Evolutionary conservation across 2,329 filamentous ascomycete genomes (phyloP), one percentile per base, ranked within the genome.

Genomic region (Graphilbum ipis-grandicollis): DNA sequence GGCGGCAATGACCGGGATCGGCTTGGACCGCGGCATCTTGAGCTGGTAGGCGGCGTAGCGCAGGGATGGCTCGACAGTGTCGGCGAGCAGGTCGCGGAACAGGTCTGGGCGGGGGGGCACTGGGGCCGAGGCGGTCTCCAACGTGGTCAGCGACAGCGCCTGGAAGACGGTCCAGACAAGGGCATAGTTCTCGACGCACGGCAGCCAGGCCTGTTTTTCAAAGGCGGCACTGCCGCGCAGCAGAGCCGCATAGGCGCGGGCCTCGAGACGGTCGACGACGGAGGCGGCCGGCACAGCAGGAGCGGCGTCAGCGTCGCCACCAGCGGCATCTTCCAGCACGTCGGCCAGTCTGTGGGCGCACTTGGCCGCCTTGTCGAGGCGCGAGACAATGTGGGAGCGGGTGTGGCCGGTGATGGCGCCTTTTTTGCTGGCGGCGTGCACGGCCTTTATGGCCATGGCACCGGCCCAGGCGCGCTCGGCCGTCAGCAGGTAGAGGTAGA

Each of bases 401-500:
- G 82, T 79, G 36, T 79, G 74, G 41, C 85, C 79, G 21, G 76
- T 71, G 44, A 93, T 79, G 35, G 32, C 18, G 34, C 76, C 78
- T 55, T 83, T 81, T 42, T 77, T 75, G 48, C 90, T 83, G 47
- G 80, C 70, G 29, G 81, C 72, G 53, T 92, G 83, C 17, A 73
- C 64, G 4, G 83, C 71, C 58, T 93, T 94, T 68, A 94, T 84
- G 52, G 80, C 75, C 85, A 96, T 92, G 40, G 86, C 88, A 56
- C 93, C 79, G 28, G 90, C 88, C 83, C 85, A 96, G 36, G 86
- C 83, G 44, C 90, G 73, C 61, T 98, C 90, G 42, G 86, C 76
- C 29, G 75, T 81, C 50, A 94, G 73, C 39, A 98, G 67, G 23
- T 88, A 65, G n/a, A 94, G 65, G 46, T 79, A 68, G 34, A 77